Percentiles rank a stretch among this genome's conserved stretches.
Evolutionary conservation across 805 yeast species (phyloP).

Genomic region (Candida ortonii): DNA sequence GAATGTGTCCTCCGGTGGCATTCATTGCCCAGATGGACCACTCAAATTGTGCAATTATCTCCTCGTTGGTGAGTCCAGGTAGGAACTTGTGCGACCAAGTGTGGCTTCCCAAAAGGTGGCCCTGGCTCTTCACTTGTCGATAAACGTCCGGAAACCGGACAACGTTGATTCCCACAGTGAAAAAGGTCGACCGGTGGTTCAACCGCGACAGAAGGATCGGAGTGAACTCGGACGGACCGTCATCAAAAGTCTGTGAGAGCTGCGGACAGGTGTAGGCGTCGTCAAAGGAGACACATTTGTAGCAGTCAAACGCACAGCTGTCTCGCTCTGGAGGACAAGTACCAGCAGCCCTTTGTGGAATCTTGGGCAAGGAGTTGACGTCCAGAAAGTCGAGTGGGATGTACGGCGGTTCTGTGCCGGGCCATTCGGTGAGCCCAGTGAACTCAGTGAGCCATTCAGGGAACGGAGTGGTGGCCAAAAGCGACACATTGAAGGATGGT

Average conservation of each 20-base stretch:
- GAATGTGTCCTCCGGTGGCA: slow-evolving; percentile 83
- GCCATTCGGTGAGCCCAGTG: slow-evolving; percentile 80
- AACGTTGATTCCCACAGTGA: slow-evolving; percentile 79
- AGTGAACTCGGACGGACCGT: slow-evolving; percentile 85
- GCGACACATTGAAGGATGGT: slow-evolving; percentile 24
- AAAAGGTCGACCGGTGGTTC: slow-evolving; percentile 64
- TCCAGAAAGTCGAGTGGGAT: slow-evolving; percentile 75
- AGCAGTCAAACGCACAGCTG: slow-evolving; percentile 84
- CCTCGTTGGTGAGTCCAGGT: slow-evolving; percentile 74
- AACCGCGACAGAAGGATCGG: slow-evolving; percentile 54
- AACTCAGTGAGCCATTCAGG: slow-evolving; percentile 78
- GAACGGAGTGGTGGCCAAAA: slow-evolving; percentile 37
- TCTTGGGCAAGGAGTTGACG: slow-evolving; percentile 48
- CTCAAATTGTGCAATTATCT: slow-evolving; percentile 82
- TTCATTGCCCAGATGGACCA: slow-evolving; percentile 99
- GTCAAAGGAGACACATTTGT: slow-evolving; percentile 68
- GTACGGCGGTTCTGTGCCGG: slow-evolving; percentile 83
- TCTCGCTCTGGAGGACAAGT: slow-evolving; percentile 51
- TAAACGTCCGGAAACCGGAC: slow-evolving; percentile 76
- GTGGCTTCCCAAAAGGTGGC: slow-evolving; percentile 84
- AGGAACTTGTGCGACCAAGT: slow-evolving; percentile 91
- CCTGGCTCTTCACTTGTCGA: slow-evolving; percentile 48
- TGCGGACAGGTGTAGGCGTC: slow-evolving; percentile 74
- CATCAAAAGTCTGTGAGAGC: slow-evolving; percentile 88
- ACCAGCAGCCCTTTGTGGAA: slow-evolving; percentile 52